Conservation (phyloP, 257 asterid species). For the Galeopsis tetrahit region DNA sequence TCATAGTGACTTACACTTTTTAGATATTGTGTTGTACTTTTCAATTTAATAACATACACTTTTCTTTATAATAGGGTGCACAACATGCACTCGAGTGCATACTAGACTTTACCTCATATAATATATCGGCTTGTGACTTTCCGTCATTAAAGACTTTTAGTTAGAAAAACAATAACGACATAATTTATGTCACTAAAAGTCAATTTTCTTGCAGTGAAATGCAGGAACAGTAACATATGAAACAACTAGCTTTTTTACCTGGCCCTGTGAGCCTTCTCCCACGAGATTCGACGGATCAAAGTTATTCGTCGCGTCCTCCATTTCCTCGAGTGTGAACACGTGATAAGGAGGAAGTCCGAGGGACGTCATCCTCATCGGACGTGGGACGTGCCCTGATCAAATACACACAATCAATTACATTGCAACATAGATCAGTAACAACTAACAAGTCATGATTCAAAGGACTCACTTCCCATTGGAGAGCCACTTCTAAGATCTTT, state of each 20-base stretch:
- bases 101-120: no score
- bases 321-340: conserved; percentile 89
- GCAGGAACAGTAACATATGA: no score
- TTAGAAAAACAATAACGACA: no score
- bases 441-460: not conserved
- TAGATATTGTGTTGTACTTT: no score
- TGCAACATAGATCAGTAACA: conserved; percentile 5
- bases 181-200: no score
- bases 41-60: no score
- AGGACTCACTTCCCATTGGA: conserved; percentile 63
- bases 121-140: no score
- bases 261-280: conserved; percentile 82
- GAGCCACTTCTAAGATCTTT: conserved; percentile 51
- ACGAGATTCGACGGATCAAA: conserved; percentile 84
- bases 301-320: conserved; percentile 87
- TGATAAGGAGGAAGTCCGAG: conserved; percentile 84
- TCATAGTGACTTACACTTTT: no score
- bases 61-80: no score
- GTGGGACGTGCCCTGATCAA: conserved; percentile 59
- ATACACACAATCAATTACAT: conserved; percentile 1
- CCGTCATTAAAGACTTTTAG: no score
- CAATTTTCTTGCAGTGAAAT: no score
- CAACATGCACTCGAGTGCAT: no score
- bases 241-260: conserved; percentile 49
- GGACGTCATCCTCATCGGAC: conserved; percentile 81